Evolutionary conservation across 441 rosid species (phyloP), one percentile per base, ranked within the genome.

Genomic region (Daphne laureola): DNA sequence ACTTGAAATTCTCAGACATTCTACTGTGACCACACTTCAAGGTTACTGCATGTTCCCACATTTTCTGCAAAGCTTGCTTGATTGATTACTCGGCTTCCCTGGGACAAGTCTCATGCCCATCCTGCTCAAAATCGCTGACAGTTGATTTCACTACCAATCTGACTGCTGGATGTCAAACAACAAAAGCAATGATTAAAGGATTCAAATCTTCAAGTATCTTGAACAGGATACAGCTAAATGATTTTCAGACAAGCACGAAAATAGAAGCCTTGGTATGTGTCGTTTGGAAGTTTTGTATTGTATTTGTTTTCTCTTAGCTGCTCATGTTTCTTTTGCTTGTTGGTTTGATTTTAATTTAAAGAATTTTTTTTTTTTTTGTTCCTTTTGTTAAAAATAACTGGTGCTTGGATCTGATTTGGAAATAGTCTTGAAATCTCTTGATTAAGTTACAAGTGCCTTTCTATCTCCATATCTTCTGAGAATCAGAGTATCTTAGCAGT

Each of bases 211-310:
- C 96, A 16, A 89, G 97, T 75, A 90, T 93, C 70, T 63, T 93
- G 45, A 93, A 87, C 68, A 85, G 98, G 54, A 76, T 93, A 60
- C 75, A 75, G 56, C 73, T 93, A 35, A 70, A 78, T 43, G 82
- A 87, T 52, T 93, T 93, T 68, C 95, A 89, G 78, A 81, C 97
- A n/a, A 93, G 98, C 79, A 93, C 98, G 53, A 93, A 93, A 76
- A 89, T 93, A 56, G 98, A 93, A 70, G 98, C 98, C 61, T 76
- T 93, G 95, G 98, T 93, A 79, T 53, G 84, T 58, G 14, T 43
- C 64, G 8, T 31, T 7, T 31, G 38, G 38, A 9, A 31, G 38
- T 31, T 31, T 31, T 8, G 9, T 11, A 31, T 31, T 31, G n/a
- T n/a, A 31, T 31, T 7, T 21, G 2, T 21, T 3, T 48, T 57